Base-by-base conservation (phyloP, 768 basidiomycete species). In the Lactarius pseudohatsudake region DNA sequence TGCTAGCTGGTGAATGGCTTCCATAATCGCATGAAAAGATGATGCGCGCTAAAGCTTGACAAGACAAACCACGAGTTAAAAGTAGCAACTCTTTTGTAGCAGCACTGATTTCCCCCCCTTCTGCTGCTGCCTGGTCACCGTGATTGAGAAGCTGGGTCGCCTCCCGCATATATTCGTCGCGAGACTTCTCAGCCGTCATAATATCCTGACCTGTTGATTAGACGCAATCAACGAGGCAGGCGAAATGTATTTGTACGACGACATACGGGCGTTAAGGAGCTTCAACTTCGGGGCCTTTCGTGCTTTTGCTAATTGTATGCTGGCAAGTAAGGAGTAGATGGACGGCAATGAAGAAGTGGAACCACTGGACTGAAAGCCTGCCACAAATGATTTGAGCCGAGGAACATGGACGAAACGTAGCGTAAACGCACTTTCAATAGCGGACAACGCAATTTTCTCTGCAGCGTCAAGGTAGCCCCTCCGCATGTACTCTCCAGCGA, bases 401-500 rank as follows among this genome's bases (percentile, higher is more conserved):
- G 11, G 61, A 36, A 59, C 13, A 40, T 15, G 2, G 7, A 40
- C 16, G 18, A 57, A 50, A 40, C 45, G 2, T 22, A 41, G 11
- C 11, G n/a, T n/a, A 11, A 16, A 79, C 86, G 68, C 73, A 91
- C 91, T 83, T 70, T 86, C 85, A 45, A 86, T 79, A 18, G 88
- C 94, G 58, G 84, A 81, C 38, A 79, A 76, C 34, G 88, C 86
- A 57, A 96, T 88, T 70, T 84, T 85, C 75, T 94, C 89, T 15
- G 94, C 94, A 9, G 86, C 88, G 30, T 86, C 85, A 58, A 91
- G 78, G 69, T 86, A 84, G 0, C 90, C 91, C 70, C 86, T 83
- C 68, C 90, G 79, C 90, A 93, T 94, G 72, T 96, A 96, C 77
- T 96, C 94, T 18, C 86, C 87, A 10, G 94, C 93, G 26, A 96